A percentile compares a stretch with the other conserved stretches of the same genome.
These are phyloP conservation scores for Coemansia sp. DNA, from an alignment of 192 early-diverging fungal genomes.

Conservation along the genomic window DNA sequence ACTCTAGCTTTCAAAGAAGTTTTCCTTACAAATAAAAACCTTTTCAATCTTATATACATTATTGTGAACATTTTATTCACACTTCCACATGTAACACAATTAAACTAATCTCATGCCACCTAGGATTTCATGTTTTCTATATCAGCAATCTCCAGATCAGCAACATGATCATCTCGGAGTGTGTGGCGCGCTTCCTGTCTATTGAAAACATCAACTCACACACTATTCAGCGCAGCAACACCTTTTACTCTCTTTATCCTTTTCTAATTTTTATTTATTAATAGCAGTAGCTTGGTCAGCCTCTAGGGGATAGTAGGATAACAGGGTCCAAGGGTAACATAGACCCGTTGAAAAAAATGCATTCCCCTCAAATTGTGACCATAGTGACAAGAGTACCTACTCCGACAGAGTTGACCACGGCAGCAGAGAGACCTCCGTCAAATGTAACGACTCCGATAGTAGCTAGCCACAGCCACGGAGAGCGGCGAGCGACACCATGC, in stretches of 20 bases:
- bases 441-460: constrained; percentile 3
- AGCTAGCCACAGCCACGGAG: background rate
- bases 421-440: background rate
- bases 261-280: background rate
- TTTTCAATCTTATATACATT: too few relatives aligned
- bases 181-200: background rate
- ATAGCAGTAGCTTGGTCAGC: too few relatives aligned
- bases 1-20: too few relatives aligned
- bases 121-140: too few relatives aligned
- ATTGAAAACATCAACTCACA: background rate
- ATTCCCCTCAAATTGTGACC: background rate
- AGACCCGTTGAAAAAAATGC: background rate
- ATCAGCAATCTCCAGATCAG: too few relatives aligned
- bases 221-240: background rate
- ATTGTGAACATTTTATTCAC: too few relatives aligned
- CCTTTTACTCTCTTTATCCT: background rate
- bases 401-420: background rate
- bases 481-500: constrained; percentile 14
- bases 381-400: background rate
- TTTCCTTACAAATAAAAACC: too few relatives aligned
- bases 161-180: too few relatives aligned
- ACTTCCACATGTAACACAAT: too few relatives aligned
- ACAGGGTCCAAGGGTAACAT: background rate
- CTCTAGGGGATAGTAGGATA: too few relatives aligned
- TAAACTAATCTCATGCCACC: too few relatives aligned